Conservation (phyloP, 495 filamentous ascomycete genomes). For the Cudoniella acicularis region DNA sequence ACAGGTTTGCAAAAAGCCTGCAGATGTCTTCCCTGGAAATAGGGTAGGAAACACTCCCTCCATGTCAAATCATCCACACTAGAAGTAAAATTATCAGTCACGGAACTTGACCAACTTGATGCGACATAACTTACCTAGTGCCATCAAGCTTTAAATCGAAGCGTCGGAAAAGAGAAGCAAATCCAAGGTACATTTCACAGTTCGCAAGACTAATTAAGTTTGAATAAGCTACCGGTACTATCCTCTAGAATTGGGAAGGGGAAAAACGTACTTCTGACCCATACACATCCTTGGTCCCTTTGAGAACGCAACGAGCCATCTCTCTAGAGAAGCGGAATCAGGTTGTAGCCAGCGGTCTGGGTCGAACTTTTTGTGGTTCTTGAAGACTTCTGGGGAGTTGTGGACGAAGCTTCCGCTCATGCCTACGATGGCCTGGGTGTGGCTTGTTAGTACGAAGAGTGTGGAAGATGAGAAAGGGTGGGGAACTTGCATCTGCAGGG, state of each 20-base stretch:
- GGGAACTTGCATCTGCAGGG: background rate
- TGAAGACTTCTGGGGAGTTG: constrained; percentile 6
- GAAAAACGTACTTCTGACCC: constrained; percentile 2
- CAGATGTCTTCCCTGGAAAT: constrained; percentile 12
- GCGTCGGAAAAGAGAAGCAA: constrained; percentile 10
- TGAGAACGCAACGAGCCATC: constrained; percentile 4
- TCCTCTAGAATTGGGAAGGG: background rate
- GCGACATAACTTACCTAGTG: constrained; percentile 2
- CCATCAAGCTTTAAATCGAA: constrained; percentile 18
- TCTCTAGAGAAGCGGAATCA: constrained; percentile 2
- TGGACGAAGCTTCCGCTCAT: constrained; percentile 1
- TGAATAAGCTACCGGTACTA: background rate
- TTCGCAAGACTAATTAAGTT: constrained; percentile 3
- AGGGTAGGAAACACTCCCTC: constrained; percentile 14
- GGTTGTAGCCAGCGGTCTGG: constrained; percentile 2
- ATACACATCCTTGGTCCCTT: constrained; percentile 8
- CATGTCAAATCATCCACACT: constrained; percentile 10
- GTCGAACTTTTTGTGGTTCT: constrained; percentile 5
- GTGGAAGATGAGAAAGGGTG: background rate
- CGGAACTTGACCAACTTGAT: background rate
- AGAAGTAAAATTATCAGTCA: background rate
- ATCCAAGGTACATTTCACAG: constrained; percentile 7
- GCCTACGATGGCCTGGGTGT: constrained; percentile 2
- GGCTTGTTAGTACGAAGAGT: background rate
- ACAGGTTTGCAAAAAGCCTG: constrained; percentile 10